These are phyloP conservation scores for Verticillium klebahnii DNA, from an alignment of 2,329 filamentous ascomycete species.

Conservation along the genomic window DNA sequence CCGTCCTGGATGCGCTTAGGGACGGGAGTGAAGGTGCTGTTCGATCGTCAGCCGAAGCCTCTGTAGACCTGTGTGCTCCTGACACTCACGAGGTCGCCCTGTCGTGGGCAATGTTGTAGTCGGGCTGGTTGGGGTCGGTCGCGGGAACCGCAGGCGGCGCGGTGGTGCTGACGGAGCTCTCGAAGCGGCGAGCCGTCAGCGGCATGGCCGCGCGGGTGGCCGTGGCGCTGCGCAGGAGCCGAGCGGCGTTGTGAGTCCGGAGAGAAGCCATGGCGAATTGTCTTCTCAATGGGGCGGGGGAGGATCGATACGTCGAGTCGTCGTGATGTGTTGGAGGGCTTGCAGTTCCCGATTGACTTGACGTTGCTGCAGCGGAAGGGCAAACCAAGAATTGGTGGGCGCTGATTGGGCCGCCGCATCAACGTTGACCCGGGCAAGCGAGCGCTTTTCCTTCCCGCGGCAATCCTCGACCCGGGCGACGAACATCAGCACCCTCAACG, in stretches of 20 bases:
- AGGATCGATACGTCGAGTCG: neutral
- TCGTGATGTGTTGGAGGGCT: slow-evolving; percentile 4
- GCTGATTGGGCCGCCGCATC: slow-evolving; percentile 40
- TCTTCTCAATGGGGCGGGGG: slow-evolving; percentile 2
- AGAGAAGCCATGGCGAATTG: slow-evolving; percentile 59
- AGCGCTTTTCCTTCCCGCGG: slow-evolving; percentile 42
- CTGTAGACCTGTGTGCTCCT: neutral
- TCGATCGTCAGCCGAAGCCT: slow-evolving; percentile 7
- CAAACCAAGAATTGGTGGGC: slow-evolving; percentile 14
- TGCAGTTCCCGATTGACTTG: slow-evolving; percentile 7
- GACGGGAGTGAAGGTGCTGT: slow-evolving; percentile 83
- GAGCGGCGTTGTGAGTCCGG: slow-evolving; percentile 49
- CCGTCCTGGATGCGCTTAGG: slow-evolving; percentile 88
- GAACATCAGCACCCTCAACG: slow-evolving; percentile 10
- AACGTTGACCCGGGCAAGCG: slow-evolving; percentile 37
- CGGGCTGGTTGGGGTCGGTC: slow-evolving; percentile 61
- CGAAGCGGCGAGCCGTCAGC: slow-evolving; percentile 47
- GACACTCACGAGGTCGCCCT: slow-evolving; percentile 79
- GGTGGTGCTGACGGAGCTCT: slow-evolving; percentile 44
- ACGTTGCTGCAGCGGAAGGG: neutral
- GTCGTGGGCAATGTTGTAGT: slow-evolving; percentile 77
- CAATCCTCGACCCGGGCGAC: slow-evolving; percentile 10
- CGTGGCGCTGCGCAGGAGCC: slow-evolving; percentile 44
- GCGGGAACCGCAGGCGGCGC: slow-evolving; percentile 29
- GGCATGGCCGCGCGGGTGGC: slow-evolving; percentile 31